phyloP scores from a whole-genome alignment of 139 green algal genomes.

The Chlamydomonas eustigma region DNA sequence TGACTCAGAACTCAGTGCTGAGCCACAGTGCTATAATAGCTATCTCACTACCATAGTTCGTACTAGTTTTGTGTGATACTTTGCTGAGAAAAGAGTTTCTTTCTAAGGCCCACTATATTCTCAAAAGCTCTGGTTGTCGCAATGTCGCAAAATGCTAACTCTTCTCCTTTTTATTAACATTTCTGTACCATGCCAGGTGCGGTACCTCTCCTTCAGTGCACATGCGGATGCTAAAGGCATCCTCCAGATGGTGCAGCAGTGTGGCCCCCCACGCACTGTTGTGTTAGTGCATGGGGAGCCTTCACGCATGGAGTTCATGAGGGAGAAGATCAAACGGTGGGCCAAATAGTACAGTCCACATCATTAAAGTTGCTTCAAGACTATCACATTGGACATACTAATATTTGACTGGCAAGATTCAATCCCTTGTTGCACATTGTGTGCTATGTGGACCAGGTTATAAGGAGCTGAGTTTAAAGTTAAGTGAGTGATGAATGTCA shows the following conservation, averaged over 20 bases:
- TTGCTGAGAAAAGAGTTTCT: no score
- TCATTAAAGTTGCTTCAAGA: no score
- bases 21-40: no score
- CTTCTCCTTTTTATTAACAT: background rate
- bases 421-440: background rate
- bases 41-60: no score
- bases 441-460: background rate
- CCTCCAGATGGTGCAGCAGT: conserved; percentile 49
- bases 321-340: conserved; percentile 13
- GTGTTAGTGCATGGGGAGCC: conserved; percentile 72
- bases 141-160: background rate
- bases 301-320: conserved; percentile 63
- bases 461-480: no score
- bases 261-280: conserved; percentile 40
- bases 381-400: no score
- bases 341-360: no score
- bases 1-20: no score
- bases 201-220: conserved; percentile 61
- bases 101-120: background rate
- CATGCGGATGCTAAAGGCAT: conserved; percentile 70
- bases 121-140: background rate
- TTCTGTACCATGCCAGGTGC: conserved; percentile 25
- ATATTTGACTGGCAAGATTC: background rate
- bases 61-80: no score
- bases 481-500: no score